Evolutionary conservation across 2,329 filamentous ascomycete genomes (phyloP).

Genomic region (Neofusicoccum laricinum): DNA sequence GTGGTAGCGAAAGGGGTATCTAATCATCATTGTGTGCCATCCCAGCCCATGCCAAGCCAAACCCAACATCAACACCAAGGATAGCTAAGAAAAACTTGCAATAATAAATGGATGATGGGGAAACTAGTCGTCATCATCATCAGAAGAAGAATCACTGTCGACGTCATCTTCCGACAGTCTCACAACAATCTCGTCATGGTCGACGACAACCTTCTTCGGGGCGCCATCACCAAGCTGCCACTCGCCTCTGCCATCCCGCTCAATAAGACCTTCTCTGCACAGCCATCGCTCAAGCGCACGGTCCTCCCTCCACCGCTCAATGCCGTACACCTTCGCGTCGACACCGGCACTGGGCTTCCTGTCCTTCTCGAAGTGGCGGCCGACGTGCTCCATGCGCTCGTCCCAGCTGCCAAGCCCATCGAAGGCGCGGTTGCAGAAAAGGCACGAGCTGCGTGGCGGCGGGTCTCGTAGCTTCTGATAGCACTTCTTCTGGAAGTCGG

Average conservation of each 20-base stretch:
- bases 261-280: conserved; percentile 37
- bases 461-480: conserved; percentile 58
- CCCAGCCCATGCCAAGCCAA: not conserved
- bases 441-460: conserved; percentile 61
- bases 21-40: not conserved
- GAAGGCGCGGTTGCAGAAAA: conserved; percentile 65
- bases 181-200: not conserved
- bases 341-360: conserved; percentile 24
- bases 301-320: conserved; percentile 28
- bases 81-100: not conserved
- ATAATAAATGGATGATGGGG: not conserved
- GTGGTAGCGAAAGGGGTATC: conserved; percentile 15
- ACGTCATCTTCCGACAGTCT: not conserved
- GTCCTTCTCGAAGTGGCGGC: conserved; percentile 68
- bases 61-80: not conserved
- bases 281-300: conserved; percentile 38
- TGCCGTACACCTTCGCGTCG: conserved; percentile 17
- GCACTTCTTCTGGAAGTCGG: conserved; percentile 57
- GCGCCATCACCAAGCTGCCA: conserved; percentile 35
- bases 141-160: not conserved
- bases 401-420: conserved; percentile 68
- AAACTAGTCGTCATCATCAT: not conserved
- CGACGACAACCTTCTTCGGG: not conserved
- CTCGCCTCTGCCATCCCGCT: conserved; percentile 22
- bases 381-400: conserved; percentile 82